Base-by-base conservation (phyloP, 2,329 filamentous ascomycete species). In the Hymenoscyphus repandus region DNA sequence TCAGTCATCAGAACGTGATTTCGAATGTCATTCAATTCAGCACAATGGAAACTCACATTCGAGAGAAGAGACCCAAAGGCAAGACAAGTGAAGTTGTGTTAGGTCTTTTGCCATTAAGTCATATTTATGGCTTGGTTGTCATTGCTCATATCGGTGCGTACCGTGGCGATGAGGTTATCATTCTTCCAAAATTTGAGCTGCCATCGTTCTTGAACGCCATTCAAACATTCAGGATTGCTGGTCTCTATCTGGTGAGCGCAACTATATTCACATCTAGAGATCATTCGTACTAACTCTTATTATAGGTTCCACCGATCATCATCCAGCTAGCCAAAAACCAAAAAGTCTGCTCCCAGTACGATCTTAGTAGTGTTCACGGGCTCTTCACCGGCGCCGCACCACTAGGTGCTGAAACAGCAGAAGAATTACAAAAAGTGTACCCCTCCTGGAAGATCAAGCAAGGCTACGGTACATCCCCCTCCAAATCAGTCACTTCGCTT, bases 81-180 rank as follows among this genome's bases (percentile, higher is more conserved):
- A 45, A 42, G 17, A 56, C 45, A 7, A 47, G 11, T 10, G 60
- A 63, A 47, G 58, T 65, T 4, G 50, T 18, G 27, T 69, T 96
- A 5, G 88, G 86, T 1, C 85, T 95, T 50, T 69, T 96, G n/a
- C 90, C 91, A 0, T 90, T 96, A 63, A 90, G 85, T 58, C 89
- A 95, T 62, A 93, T 93, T 56, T 95, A 92, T 66, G 82, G 81
- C 3, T 71, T 93, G 33, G 80, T 90, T 5, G 80, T 90, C 13
- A 80, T 90, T 52, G 82, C 80, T 38, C 83, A 88, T 65, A 69
- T 74, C 1, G 76, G 76, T 22, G 72, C 81, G 2, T 92, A 83
- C 64, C 78, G 85, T 37, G 89, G 89, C 9, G 88, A 93, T 58
- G 80, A 83, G 50, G 74, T 85, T 9, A 75, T 93, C 46, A 76